Evolutionary conservation across 2,329 filamentous ascomycete genomes (phyloP).

Genomic region (Phialocephala sp.): DNA sequence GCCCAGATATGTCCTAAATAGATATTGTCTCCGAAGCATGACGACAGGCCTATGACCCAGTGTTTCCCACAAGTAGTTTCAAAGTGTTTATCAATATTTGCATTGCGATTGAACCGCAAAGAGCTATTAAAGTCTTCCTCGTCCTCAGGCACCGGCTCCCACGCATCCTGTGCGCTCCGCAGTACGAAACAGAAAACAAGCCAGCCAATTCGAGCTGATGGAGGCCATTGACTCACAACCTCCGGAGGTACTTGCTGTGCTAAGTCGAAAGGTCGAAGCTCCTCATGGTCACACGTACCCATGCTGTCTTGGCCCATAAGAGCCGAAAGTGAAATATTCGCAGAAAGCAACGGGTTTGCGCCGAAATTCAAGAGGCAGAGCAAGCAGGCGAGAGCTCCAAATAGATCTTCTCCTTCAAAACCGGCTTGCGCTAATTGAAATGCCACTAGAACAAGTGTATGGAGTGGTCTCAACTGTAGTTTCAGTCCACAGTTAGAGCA

Average conservation of each 20-base stretch:
- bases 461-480: constrained; percentile 43
- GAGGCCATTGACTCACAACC: constrained; percentile 10
- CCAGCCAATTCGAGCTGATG: constrained; percentile 14
- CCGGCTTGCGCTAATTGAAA: constrained; percentile 43
- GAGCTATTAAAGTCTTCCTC: background rate
- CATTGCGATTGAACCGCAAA: no score
- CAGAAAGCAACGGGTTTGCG: constrained; percentile 36
- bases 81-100: background rate
- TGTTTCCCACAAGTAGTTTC: background rate
- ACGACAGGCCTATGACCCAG: no score
- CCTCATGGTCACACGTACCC: constrained; percentile 29
- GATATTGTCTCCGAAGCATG: constrained; percentile 14
- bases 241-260: constrained; percentile 12
- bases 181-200: constrained; percentile 12
- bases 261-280: constrained; percentile 32
- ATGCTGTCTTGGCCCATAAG: background rate
- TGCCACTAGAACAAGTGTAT: constrained; percentile 45
- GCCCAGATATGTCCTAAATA: constrained; percentile 41
- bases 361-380: constrained; percentile 42
- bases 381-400: constrained; percentile 47
- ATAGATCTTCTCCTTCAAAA: constrained; percentile 45
- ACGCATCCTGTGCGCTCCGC: constrained; percentile 1
- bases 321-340: constrained; percentile 11
- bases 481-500: constrained; percentile 42
- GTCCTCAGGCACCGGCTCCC: background rate